phyloP scores from a whole-genome alignment of 768 basidiomycete species.

The Lactarius vividus region DNA sequence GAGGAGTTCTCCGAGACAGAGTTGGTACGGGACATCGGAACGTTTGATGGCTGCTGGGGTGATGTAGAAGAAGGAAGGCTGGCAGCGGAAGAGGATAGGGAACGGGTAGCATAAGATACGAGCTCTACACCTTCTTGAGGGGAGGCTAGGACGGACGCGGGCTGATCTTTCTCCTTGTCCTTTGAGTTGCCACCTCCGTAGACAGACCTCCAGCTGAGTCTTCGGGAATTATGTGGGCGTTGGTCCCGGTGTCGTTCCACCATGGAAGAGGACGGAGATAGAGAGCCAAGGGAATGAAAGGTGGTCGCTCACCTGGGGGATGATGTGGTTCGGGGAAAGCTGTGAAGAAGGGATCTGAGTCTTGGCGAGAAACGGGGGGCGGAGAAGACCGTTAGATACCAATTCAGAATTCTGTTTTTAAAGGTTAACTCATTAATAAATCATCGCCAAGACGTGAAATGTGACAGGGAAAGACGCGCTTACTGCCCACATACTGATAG shows the following conservation, averaged over 20 bases:
- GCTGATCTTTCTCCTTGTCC: conserved; percentile 29
- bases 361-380: conserved; percentile 8
- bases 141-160: conserved; percentile 27
- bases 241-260: conserved; percentile 28
- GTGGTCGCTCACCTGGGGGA: conserved; percentile 19
- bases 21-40: conserved; percentile 31
- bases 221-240: conserved; percentile 29
- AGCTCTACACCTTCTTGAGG: conserved; percentile 37
- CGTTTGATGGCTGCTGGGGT: conserved; percentile 13
- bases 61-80: conserved; percentile 29
- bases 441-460: background rate
- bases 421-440: background rate
- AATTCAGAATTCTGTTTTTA: conserved; percentile 1
- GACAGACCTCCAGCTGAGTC: conserved; percentile 33
- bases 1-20: conserved; percentile 29
- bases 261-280: conserved; percentile 26
- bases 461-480: background rate
- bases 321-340: conserved; percentile 11
- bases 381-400: conserved; percentile 10
- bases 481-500: background rate
- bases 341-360: conserved; percentile 2
- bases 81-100: conserved; percentile 26
- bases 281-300: conserved; percentile 6
- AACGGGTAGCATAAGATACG: conserved; percentile 30
- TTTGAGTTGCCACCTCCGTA: conserved; percentile 30